phyloP scores from a whole-genome alignment of 371 early-diverging fungal genomes.

The Mucor velutinosus region DNA sequence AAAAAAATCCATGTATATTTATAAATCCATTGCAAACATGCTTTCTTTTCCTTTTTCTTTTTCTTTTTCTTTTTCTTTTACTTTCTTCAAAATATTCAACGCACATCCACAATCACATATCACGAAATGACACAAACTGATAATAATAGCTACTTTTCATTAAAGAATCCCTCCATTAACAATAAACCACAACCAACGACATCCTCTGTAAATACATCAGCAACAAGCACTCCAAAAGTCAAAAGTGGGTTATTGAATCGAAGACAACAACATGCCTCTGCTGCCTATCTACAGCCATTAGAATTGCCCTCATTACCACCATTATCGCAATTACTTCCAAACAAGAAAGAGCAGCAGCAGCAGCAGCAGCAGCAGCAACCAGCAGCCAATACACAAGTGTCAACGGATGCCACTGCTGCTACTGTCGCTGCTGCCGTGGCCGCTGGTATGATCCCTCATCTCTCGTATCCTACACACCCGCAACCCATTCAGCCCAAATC shows the following conservation, averaged over 20 bases:
- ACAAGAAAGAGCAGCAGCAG: conserved; percentile 5
- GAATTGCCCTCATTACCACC: conserved; percentile 34
- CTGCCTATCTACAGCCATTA: conserved; percentile 22
- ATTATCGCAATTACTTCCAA: conserved; percentile 27
- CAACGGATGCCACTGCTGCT: background rate
- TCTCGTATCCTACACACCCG: background rate
- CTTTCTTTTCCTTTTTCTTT: conserved; percentile 4
- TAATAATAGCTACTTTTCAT: conserved; percentile 9
- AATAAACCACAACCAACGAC: background rate
- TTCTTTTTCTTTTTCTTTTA: background rate
- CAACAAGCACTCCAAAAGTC: background rate
- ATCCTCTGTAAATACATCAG: background rate
- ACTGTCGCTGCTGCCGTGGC: conserved; percentile 8
- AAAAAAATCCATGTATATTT: background rate
- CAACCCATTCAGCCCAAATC: background rate
- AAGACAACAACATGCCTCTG: conserved; percentile 16
- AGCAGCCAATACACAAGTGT: background rate
- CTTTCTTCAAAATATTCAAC: too few relatives aligned
- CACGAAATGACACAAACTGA: conserved; percentile 17
- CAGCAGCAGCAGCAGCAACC: background rate
- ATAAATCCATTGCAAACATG: background rate
- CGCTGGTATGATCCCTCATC: conserved; percentile 3
- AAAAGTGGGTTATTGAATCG: conserved; percentile 23
- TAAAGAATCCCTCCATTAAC: conserved; percentile 1
- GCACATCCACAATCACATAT: too few relatives aligned